These are phyloP conservation scores for Monilinia polystroma DNA, from an alignment of 2,329 filamentous ascomycete species.

Conservation along the genomic window DNA sequence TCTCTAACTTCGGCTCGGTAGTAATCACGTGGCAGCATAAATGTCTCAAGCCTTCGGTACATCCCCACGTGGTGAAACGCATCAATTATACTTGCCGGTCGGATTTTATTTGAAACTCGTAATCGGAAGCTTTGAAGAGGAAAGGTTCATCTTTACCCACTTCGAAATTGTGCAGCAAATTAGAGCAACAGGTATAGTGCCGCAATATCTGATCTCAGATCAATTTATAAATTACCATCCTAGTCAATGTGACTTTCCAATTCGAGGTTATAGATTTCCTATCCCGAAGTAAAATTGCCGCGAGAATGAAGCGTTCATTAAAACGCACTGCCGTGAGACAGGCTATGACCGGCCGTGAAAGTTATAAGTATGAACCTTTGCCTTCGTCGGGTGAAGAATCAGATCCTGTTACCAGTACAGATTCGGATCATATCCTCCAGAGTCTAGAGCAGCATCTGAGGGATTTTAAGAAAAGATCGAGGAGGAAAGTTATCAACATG, in stretches of 20 bases:
- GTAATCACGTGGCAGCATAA: constrained; percentile 6
- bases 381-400: constrained; percentile 15
- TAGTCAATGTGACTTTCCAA: constrained; percentile 4
- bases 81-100: constrained; percentile 17
- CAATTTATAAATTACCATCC: not conserved
- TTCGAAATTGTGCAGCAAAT: not conserved
- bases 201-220: not conserved
- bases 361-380: constrained; percentile 33
- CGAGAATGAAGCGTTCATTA: constrained; percentile 27
- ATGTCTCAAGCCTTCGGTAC: constrained; percentile 2
- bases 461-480: constrained; percentile 29
- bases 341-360: constrained; percentile 2
- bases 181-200: not conserved
- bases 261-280: not conserved
- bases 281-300: not conserved
- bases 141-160: not conserved
- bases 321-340: constrained; percentile 11
- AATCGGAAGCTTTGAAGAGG: not conserved
- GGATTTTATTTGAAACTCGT: not conserved
- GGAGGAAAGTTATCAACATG: constrained; percentile 27
- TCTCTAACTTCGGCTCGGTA: too few relatives aligned
- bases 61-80: constrained; percentile 10
- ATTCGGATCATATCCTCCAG: constrained; percentile 23
- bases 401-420: constrained; percentile 21
- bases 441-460: constrained; percentile 29